Conservation (phyloP, 2,329 filamentous ascomycete species). For the Fusarium sarcochroum region DNA sequence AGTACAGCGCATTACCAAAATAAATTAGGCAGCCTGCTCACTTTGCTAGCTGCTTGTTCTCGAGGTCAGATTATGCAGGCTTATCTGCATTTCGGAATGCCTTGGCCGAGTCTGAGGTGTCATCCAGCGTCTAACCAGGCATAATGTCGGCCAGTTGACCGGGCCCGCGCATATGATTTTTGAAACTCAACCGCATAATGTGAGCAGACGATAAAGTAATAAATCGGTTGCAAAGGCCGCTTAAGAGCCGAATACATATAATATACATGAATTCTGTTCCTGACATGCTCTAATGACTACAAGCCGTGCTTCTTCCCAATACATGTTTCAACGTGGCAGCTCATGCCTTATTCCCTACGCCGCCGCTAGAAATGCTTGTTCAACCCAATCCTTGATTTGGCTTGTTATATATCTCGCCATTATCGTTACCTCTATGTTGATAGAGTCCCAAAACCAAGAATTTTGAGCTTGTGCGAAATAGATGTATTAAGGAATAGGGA, state of each 20-base stretch:
- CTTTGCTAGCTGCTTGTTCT: neutral
- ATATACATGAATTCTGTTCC: neutral
- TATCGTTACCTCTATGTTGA: neutral
- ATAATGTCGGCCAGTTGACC: neutral
- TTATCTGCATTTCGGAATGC: neutral
- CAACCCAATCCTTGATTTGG: neutral
- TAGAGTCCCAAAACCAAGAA: neutral
- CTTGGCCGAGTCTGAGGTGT: neutral
- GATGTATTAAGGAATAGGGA: conserved; percentile 7
- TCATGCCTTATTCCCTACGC: neutral
- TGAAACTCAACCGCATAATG: neutral
- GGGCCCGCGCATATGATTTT: conserved; percentile 36
- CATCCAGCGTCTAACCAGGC: conserved; percentile 10
- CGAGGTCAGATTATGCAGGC: neutral
- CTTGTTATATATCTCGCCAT: neutral
- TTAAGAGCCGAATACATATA: neutral
- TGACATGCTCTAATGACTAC: neutral
- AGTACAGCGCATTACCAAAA: neutral
- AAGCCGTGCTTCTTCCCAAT: neutral
- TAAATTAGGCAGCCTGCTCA: neutral
- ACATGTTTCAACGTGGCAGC: neutral
- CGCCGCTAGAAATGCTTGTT: neutral
- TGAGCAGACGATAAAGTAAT: neutral
- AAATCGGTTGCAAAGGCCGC: neutral
- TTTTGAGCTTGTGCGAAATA: neutral